These are phyloP conservation scores for Poa annua DNA, from an alignment of 176 grass and related monocot species.

Conservation along the genomic window DNA sequence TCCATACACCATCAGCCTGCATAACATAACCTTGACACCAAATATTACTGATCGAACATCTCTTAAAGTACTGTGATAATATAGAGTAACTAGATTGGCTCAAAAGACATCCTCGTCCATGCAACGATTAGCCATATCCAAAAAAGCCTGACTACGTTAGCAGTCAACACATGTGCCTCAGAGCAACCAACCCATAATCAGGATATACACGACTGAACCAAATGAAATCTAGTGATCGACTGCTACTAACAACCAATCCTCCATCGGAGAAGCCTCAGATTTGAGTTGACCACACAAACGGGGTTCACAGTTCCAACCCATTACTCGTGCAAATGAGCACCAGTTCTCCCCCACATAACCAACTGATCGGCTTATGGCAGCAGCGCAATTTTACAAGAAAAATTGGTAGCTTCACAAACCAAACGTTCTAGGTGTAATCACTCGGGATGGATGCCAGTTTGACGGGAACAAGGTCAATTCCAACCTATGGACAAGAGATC, in stretches of 20 bases:
- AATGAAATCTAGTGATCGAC: not conserved
- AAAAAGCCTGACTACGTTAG: not conserved
- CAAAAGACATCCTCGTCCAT: not conserved
- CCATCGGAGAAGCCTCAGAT: not conserved
- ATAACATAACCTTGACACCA: not conserved
- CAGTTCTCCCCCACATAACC: not conserved
- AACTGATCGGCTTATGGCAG: not conserved
- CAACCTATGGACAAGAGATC: constrained; percentile 2
- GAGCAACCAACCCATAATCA: not conserved
- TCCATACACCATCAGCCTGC: not conserved
- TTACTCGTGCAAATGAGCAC: not conserved
- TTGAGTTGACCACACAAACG: not conserved
- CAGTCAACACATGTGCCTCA: not conserved
- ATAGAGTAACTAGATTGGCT: not conserved
- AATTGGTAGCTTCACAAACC: not conserved
- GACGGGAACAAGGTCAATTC: not conserved
- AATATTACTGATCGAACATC: not conserved
- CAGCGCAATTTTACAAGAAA: not conserved
- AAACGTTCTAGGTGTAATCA: not conserved
- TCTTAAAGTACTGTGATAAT: not conserved
- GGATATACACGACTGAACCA: not conserved
- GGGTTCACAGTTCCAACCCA: not conserved
- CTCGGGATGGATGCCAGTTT: not conserved
- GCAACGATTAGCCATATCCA: not conserved
- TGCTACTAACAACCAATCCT: not conserved